These are phyloP conservation scores for Apophysomyces sp. DNA, from an alignment of 371 early-diverging fungal species.

Conservation along the genomic window DNA sequence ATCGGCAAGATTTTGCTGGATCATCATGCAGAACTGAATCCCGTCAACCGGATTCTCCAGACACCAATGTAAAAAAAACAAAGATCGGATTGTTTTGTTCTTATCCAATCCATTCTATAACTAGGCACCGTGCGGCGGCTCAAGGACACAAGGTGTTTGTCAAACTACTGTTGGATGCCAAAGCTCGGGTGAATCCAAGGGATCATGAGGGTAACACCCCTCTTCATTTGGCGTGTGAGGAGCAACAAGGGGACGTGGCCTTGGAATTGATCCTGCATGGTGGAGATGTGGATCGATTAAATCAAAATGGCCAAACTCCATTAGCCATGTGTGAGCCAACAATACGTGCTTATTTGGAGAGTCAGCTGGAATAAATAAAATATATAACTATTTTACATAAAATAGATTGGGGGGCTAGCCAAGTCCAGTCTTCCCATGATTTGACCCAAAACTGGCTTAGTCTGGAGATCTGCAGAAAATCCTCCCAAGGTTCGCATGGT, in stretches of 20 bases:
- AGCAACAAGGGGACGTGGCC: conserved; percentile 59
- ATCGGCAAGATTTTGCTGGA: conserved; percentile 42
- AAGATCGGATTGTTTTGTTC: not conserved
- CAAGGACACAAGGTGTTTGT: conserved; percentile 49
- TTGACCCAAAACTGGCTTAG: no score
- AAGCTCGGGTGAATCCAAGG: conserved; percentile 47
- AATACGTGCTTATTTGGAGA: not conserved
- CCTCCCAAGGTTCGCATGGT: no score
- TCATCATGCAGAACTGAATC: conserved; percentile 45
- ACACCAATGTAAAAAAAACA: conserved; percentile 45
- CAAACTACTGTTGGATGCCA: conserved; percentile 38
- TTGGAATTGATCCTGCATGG: conserved; percentile 43
- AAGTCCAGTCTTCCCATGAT: no score
- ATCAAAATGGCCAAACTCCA: conserved; percentile 44
- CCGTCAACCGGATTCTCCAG: conserved; percentile 47
- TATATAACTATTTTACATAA: no score
- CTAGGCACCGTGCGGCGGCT: conserved; percentile 55
- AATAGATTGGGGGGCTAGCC: no score
- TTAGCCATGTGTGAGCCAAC: conserved; percentile 31
- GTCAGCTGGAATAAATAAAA: conserved; percentile 3
- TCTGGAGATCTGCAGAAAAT: no score
- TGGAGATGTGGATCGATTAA: conserved; percentile 46
- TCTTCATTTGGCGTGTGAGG: conserved; percentile 63
- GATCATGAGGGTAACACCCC: conserved; percentile 58
- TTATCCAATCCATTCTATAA: not conserved